Conservation (phyloP, 164 flowering plant species). For the Malania oleifera region DNA sequence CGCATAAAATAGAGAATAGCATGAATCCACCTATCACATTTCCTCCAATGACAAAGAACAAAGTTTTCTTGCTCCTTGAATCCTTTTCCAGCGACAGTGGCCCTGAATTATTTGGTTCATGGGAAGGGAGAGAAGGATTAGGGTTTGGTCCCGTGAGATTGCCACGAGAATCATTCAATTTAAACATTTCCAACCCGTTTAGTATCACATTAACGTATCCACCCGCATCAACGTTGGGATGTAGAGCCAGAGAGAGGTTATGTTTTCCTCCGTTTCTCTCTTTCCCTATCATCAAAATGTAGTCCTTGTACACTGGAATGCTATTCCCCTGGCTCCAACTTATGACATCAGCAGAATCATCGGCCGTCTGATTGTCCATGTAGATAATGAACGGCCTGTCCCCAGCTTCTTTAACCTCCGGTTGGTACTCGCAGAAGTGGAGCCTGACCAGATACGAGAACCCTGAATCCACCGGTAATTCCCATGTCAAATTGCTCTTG, state of each 20-base stretch:
- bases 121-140: too few species aligned
- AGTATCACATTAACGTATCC: neutral
- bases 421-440: slow-evolving; percentile 47
- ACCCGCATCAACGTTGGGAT: neutral
- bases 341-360: slow-evolving; percentile 15
- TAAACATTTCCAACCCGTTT: slow-evolving; percentile 7
- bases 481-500: slow-evolving; percentile 44
- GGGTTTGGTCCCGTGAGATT: slow-evolving; percentile 8
- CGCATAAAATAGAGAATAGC: too few species aligned
- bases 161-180: neutral
- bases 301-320: slow-evolving; percentile 26
- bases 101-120: too few species aligned
- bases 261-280: neutral
- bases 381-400: slow-evolving; percentile 22
- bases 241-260: neutral
- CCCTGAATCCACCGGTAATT: slow-evolving; percentile 34
- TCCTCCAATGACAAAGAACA: too few species aligned
- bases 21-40: too few species aligned
- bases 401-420: neutral
- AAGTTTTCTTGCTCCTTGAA: too few species aligned
- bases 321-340: slow-evolving; percentile 10
- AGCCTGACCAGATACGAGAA: slow-evolving; percentile 44
- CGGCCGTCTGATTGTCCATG: slow-evolving; percentile 21
- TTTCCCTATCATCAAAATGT: neutral
- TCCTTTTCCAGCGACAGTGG: too few species aligned